Evolutionary conservation across 2,329 filamentous ascomycete species (phyloP), one percentile per base, ranked within the genome.

Genomic region (Phaeophleospora eucalypticola): DNA sequence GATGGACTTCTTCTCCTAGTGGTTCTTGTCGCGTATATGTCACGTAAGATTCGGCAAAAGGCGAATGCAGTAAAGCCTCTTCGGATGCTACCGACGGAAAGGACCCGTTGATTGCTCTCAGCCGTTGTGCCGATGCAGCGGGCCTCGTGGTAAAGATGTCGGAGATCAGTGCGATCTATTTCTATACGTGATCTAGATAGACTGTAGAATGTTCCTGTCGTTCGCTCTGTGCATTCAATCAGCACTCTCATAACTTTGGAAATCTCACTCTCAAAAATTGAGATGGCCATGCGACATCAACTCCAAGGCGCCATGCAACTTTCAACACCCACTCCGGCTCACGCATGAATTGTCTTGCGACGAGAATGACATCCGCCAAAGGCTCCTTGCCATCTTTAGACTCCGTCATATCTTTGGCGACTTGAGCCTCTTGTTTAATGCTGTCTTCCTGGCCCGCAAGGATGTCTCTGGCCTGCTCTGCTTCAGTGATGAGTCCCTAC

Each of bases 251-350:
- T 24, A 62, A 35, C 41, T 60, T 60, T 18, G 59, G 60, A 35
- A 64, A 61, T 18, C 58, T 41, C 20, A 62, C 60, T 16, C 60
- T 48, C 38, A 62, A 49, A 54, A 76, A 78, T 56, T 79, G 76
- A 36, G 56, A 66, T 3, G 75, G 73, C 64, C 72, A 71, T 1
- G 69, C 67, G 43, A 78, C 63, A 49, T 76, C 69, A 0, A 78
- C 66, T 3, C 68, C 71, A 48, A 79, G 49, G 55, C 71, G 66
- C 63, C 70, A 72, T 7, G 74, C 76, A 1, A 77, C 74, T 35
- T 61, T 72, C 29, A 79, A 51, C 20, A 78, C 76, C 76, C 76
- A 78, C 53, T 77, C 75, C 0, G 76, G 74, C 61, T 79, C 76
- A 6, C 76, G 65, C 68, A 79, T 69, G 49, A 79, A 79, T 52